Percentiles rank a stretch among this genome's conserved stretches.
phyloP scores from a whole-genome alignment of 345 rosid species.

The Lepidium aucheri region DNA sequence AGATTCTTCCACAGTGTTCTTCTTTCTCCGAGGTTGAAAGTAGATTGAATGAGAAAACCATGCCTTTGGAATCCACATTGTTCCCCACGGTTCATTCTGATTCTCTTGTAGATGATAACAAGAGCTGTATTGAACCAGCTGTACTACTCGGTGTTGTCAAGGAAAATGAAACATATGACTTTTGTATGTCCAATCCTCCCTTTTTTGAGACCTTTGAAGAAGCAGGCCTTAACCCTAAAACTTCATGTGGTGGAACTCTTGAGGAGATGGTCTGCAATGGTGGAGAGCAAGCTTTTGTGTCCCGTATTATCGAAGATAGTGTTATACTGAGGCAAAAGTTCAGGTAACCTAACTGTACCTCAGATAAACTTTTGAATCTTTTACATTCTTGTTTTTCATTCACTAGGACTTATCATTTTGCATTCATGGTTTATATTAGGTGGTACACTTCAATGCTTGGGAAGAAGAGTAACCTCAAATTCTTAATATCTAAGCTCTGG shows the following conservation, averaged over 20 bases:
- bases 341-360: constrained; percentile 36
- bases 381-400: not conserved
- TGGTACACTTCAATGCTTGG: constrained; percentile 97
- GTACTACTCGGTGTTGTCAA: constrained; percentile 58
- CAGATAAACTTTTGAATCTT: not conserved
- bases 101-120: constrained; percentile 11
- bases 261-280: constrained; percentile 87
- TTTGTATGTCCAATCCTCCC: constrained; percentile 98
- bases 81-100: constrained; percentile 15
- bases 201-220: constrained; percentile 76
- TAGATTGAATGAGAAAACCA: constrained; percentile 11
- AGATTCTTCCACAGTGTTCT: constrained; percentile 12
- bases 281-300: constrained; percentile 79
- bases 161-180: constrained; percentile 72
- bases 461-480: constrained; percentile 70
- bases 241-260: constrained; percentile 84
- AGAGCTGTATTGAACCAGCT: constrained; percentile 37
- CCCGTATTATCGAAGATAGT: constrained; percentile 75
- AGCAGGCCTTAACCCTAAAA: constrained; percentile 86
- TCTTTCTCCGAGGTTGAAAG: not conserved
- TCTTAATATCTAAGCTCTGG: constrained; percentile 61
- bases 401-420: not conserved
- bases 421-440: constrained; percentile 28
- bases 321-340: constrained; percentile 48
- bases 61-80: constrained; percentile 7